Conservation (phyloP, 2,329 filamentous ascomycete species). For the Talaromyces sp. region DNA sequence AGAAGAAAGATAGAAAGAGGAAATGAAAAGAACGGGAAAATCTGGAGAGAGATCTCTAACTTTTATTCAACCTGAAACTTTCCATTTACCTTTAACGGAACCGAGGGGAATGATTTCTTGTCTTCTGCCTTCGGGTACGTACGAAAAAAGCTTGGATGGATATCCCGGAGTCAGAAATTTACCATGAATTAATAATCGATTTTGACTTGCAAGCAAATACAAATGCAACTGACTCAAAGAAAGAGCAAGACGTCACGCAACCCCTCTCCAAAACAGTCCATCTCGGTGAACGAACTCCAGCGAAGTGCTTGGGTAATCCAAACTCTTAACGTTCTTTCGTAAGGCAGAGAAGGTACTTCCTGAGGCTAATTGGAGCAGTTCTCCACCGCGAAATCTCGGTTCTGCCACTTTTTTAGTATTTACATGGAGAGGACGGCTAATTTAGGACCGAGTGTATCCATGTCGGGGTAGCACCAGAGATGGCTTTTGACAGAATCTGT, state of each 20-base stretch:
- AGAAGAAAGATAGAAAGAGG: neutral
- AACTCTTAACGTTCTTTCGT: neutral
- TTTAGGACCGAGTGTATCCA: neutral
- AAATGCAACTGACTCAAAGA: neutral
- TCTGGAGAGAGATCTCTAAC: neutral
- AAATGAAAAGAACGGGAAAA: neutral
- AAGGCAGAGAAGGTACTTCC: neutral
- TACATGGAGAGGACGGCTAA: neutral
- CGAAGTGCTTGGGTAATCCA: neutral
- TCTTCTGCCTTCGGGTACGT: neutral
- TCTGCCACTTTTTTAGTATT: neutral
- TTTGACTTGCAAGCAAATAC: too few species aligned
- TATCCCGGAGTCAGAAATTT: conserved; percentile 4
- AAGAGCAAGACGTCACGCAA: conserved; percentile 3
- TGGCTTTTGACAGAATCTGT: neutral
- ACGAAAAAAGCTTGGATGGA: neutral
- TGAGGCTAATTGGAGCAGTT: conserved; percentile 6
- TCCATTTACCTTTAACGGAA: neutral
- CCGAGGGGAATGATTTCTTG: conserved; percentile 1
- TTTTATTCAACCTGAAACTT: neutral
- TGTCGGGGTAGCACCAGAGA: neutral
- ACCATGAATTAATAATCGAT: conserved; percentile 5
- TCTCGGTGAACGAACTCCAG: neutral
- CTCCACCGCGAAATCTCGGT: neutral
- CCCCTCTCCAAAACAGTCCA: neutral